Percentiles rank a stretch among this genome's conserved stretches.
Evolutionary conservation across 2,329 filamentous ascomycete genomes (phyloP).

Genomic region (Penicillium italicum): DNA sequence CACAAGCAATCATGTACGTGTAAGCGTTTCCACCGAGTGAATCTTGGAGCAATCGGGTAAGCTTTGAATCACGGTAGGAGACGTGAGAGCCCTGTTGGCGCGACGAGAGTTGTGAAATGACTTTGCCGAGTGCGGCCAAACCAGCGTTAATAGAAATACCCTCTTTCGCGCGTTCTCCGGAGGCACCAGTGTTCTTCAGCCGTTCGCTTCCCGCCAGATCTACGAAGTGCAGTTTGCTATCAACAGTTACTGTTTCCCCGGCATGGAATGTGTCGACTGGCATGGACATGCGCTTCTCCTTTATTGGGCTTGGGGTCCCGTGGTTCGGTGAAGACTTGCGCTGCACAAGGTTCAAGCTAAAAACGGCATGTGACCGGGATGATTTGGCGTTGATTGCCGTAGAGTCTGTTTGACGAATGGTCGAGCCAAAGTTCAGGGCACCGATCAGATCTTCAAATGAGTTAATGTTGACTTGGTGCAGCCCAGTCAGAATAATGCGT

Average conservation of each 20-base stretch:
- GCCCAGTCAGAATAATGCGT: conserved; percentile 86
- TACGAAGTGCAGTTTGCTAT: conserved; percentile 98
- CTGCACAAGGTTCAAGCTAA: conserved; percentile 86
- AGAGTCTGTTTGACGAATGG: conserved; percentile 92
- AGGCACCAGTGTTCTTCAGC: conserved; percentile 93
- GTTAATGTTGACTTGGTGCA: conserved; percentile 83
- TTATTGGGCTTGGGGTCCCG: conserved; percentile 52
- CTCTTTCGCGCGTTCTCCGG: conserved; percentile 89
- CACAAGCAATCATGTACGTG: conserved; percentile 99
- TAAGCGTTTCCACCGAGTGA: conserved; percentile 95
- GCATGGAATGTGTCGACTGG: conserved; percentile 73
- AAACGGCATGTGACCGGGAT: conserved; percentile 94
- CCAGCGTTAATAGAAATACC: conserved; percentile 98
- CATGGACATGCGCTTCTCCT: conserved; percentile 83
- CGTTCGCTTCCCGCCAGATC: conserved; percentile 95
- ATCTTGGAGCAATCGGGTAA: conserved; percentile 92
- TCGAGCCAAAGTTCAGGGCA: conserved; percentile 86
- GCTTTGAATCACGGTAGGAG: conserved; percentile 95
- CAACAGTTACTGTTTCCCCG: conserved; percentile 72
- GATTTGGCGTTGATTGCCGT: conserved; percentile 98
- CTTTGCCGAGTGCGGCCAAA: conserved; percentile 89
- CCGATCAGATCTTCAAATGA: conserved; percentile 87
- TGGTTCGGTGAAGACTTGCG: conserved; percentile 56
- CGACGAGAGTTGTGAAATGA: conserved; percentile 95
- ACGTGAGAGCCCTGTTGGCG: conserved; percentile 84